Evolutionary conservation across 2,329 filamentous ascomycete species (phyloP).

Genomic region (Talaromyces sp.): DNA sequence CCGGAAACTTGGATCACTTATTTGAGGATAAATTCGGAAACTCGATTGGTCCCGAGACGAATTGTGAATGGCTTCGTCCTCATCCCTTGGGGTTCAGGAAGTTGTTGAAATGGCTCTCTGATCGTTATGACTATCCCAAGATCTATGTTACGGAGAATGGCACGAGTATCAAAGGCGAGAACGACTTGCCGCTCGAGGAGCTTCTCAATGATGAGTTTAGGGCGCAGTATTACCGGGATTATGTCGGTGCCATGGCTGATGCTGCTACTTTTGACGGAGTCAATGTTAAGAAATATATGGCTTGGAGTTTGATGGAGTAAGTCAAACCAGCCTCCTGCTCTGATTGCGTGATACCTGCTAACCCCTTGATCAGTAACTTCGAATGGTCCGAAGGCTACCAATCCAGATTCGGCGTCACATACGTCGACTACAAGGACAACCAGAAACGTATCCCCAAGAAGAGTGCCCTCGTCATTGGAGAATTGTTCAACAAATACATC

Average conservation of each 20-base stretch:
- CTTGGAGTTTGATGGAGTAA: conserved; percentile 82
- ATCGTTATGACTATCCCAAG: conserved; percentile 70
- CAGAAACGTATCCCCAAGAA: conserved; percentile 83
- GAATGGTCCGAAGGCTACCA: conserved; percentile 91
- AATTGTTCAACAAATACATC: conserved; percentile 70
- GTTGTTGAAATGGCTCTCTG: conserved; percentile 72
- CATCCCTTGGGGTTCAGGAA: conserved; percentile 74
- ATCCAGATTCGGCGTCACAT: conserved; percentile 81
- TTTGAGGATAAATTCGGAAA: conserved; percentile 70
- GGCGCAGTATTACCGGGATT: conserved; percentile 73
- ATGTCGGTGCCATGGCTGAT: conserved; percentile 73
- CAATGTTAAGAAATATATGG: conserved; percentile 76
- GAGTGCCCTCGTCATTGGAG: conserved; percentile 70
- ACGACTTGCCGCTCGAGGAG: conserved; percentile 67
- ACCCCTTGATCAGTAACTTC: conserved; percentile 60
- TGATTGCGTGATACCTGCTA: neutral
- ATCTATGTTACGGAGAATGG: conserved; percentile 91
- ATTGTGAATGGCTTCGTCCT: conserved; percentile 77
- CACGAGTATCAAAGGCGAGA: conserved; percentile 79
- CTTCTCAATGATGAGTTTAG: conserved; percentile 81
- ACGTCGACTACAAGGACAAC: conserved; percentile 74
- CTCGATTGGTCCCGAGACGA: conserved; percentile 76
- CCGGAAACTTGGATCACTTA: conserved; percentile 72
- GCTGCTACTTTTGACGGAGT: conserved; percentile 72
- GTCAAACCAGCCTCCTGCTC: conserved; percentile 27